Evolutionary conservation across 441 rosid species (phyloP), one percentile per base, ranked within the genome.

Genomic region (Corymbia calophylla): DNA sequence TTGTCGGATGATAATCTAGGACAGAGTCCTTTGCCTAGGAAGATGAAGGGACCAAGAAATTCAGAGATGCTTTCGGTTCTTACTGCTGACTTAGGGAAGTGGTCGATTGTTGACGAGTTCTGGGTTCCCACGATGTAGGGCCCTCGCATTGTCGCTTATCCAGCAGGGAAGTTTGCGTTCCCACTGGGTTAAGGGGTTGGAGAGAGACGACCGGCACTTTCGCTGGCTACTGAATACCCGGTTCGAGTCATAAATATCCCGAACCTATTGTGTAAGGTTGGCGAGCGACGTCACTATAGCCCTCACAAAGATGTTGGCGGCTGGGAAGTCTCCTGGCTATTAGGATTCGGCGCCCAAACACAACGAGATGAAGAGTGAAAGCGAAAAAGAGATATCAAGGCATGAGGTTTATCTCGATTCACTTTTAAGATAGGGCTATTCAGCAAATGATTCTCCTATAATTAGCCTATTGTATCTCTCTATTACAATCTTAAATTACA

Each of bases 181-280:
- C 80, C 44, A 32, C 80, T 70, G 35, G 47, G 9, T 18, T 6
- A 18, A 68, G 17, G 25, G 25, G 25, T 32, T 32, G 80, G 47
- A 18, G 25, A 68, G 47, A 70, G 29, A 39, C 0, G 29, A 12
- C 27, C 15, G 27, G 27, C 29, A 39, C 0, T 44, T 23, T 11
- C 3, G 0, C 0, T 12, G 3, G 2, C 27, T 11, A 11, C 3
- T 2, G 0, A 73, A 39, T 11, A 51, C 6, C 1, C 12, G 0
- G 29, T 14, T 11, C 2, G 5, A 73, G 17, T 8, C 29, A 0
- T 39, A 25, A 0, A 29, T 73, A 73, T 16, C 25, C 9, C 49
- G 1, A 73, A 39, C 8, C 0, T 0, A 21, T 35, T 35, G 47
- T 73, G 16, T 12, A 6, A 1, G 2, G 49, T 3, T 5, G 82